These are phyloP conservation scores for Crithidia sp. DNA, from an alignment of 208 protist genomes.

Conservation along the genomic window DNA sequence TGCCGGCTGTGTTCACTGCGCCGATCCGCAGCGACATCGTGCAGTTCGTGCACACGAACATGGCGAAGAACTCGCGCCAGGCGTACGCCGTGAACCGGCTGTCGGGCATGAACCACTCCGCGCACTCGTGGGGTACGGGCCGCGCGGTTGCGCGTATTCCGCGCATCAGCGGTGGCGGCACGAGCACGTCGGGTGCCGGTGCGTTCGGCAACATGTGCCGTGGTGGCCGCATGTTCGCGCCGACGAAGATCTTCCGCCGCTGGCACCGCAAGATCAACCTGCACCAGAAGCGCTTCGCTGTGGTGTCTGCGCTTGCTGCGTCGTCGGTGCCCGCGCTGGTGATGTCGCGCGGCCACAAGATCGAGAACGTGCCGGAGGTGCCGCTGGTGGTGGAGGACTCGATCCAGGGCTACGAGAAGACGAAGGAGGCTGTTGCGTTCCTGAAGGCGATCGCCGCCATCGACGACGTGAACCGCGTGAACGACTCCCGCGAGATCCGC, in stretches of 20 bases:
- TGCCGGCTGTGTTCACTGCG: slow-evolving; percentile 86
- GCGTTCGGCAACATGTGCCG: slow-evolving; percentile 99
- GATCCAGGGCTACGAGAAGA: slow-evolving; percentile 94
- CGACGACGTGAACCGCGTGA: slow-evolving; percentile 95
- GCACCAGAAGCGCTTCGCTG: slow-evolving; percentile 97
- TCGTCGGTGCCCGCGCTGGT: slow-evolving; percentile 96
- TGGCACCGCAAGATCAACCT: slow-evolving; percentile 98
- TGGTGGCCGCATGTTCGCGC: slow-evolving; percentile 99
- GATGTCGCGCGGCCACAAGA: slow-evolving; percentile 98
- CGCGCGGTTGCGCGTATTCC: slow-evolving; percentile 99
- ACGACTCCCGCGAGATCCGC: slow-evolving; percentile 90
- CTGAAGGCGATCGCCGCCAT: slow-evolving; percentile 94
- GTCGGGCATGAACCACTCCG: slow-evolving; percentile 97
- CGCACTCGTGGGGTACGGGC: slow-evolving; percentile 99
- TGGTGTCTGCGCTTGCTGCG: slow-evolving; percentile 98
- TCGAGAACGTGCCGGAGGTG: slow-evolving; percentile 95
- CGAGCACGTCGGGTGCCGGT: slow-evolving; percentile 97
- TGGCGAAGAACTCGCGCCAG: slow-evolving; percentile 98
- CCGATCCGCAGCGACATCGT: slow-evolving; percentile 88
- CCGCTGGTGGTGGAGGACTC: slow-evolving; percentile 96
- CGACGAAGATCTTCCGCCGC: slow-evolving; percentile 97
- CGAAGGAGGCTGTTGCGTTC: slow-evolving; percentile 94
- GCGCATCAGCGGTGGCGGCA: slow-evolving; percentile 98
- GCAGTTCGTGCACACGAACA: slow-evolving; percentile 96
- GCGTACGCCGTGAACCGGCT: slow-evolving; percentile 95